Percentiles rank a stretch among this genome's conserved stretches.
phyloP scores from a whole-genome alignment of 768 basidiomycete genomes.

The Macrolepiota fuliginosa region DNA sequence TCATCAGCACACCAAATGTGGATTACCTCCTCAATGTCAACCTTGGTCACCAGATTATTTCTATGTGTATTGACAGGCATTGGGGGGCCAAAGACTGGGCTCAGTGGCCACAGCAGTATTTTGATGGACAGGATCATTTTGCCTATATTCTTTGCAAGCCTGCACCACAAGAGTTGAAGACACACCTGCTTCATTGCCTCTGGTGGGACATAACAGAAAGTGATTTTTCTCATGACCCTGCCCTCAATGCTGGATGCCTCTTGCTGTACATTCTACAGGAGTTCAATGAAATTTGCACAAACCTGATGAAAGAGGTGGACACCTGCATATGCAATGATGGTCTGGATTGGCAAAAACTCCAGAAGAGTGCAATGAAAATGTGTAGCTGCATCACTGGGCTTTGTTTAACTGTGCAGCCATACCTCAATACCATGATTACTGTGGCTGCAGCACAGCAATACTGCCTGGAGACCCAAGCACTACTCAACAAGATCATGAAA shows the following conservation, averaged over 20 bases:
- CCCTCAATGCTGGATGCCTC: neutral
- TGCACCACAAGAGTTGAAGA: neutral
- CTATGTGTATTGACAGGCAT: neutral
- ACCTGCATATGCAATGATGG: neutral
- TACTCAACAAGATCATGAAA: slow-evolving; percentile 2
- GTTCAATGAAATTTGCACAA: neutral
- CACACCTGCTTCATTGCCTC: neutral
- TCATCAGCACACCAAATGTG: neutral
- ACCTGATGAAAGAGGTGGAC: neutral
- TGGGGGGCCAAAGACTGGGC: neutral
- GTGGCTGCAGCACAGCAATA: neutral
- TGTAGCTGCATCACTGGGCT: neutral
- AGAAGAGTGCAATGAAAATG: neutral
- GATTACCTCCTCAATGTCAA: neutral
- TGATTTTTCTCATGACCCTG: neutral
- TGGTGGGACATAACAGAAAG: neutral
- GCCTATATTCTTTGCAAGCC: neutral
- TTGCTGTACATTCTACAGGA: neutral
- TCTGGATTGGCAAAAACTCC: neutral
- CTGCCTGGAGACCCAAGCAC: neutral
- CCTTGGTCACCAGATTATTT: neutral
- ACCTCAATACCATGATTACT: neutral
- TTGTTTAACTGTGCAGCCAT: neutral
- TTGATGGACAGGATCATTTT: slow-evolving; percentile 2
- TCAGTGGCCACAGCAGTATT: slow-evolving; percentile 6